Evolutionary conservation across 371 early-diverging fungal genomes (phyloP).

Genomic region (Mortierella sp.): DNA sequence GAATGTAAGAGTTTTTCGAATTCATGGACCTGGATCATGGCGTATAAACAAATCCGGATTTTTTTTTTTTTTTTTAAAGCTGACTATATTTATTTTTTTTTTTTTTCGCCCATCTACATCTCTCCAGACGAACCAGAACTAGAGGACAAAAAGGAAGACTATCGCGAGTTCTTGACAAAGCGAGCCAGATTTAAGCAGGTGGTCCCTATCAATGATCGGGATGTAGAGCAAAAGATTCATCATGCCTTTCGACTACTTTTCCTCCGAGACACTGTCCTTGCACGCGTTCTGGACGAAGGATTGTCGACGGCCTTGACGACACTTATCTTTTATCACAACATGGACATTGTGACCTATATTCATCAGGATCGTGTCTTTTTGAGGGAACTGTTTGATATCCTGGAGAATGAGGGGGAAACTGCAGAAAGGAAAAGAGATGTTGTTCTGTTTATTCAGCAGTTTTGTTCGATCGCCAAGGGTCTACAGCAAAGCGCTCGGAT

Average conservation of each 20-base stretch:
- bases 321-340: conserved; percentile 80
- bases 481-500: conserved; percentile 69
- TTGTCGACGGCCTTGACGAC: conserved; percentile 74
- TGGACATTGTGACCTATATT: conserved; percentile 81
- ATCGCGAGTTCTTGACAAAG: conserved; percentile 72
- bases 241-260: conserved; percentile 87
- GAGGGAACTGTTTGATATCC: conserved; percentile 71
- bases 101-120: neutral
- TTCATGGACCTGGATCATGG: conserved; percentile 12
- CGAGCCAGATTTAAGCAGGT: conserved; percentile 76
- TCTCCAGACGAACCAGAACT: conserved; percentile 76
- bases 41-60: neutral
- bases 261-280: conserved; percentile 83
- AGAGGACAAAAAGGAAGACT: conserved; percentile 72
- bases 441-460: conserved; percentile 78
- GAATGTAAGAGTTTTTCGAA: conserved; percentile 70
- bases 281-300: conserved; percentile 76
- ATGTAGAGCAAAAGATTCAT: conserved; percentile 77
- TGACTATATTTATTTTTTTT: neutral
- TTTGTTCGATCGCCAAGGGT: conserved; percentile 76
- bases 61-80: neutral
- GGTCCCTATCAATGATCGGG: conserved; percentile 76
- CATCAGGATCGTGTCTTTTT: conserved; percentile 74
- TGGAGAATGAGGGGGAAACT: conserved; percentile 61
- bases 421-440: conserved; percentile 69